These are phyloP conservation scores for Daldinia decipiens DNA, from an alignment of 495 filamentous ascomycete species.

Conservation along the genomic window DNA sequence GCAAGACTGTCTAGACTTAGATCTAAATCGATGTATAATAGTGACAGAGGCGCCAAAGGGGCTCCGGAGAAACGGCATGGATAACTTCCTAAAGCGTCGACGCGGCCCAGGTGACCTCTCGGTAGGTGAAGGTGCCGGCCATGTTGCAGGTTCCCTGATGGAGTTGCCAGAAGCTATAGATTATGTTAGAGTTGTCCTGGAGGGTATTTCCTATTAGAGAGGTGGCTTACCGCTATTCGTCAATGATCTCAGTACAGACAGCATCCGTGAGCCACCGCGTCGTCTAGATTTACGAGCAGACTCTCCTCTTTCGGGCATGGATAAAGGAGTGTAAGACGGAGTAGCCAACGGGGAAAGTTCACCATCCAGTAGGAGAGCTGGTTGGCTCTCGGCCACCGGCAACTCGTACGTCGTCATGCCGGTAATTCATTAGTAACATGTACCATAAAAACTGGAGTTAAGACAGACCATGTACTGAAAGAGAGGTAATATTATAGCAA, in stretches of 20 bases:
- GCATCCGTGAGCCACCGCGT: conserved; percentile 55
- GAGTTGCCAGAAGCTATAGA: conserved; percentile 35
- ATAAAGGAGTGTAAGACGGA: conserved; percentile 42
- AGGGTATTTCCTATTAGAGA: background rate
- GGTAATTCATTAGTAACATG: conserved; percentile 31
- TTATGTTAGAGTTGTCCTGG: conserved; percentile 10
- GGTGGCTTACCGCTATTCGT: conserved; percentile 55
- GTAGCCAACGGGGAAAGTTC: conserved; percentile 39
- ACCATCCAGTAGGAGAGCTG: conserved; percentile 34
- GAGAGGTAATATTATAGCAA: conserved; percentile 21
- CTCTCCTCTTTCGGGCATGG: conserved; percentile 43
- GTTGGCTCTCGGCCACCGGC: conserved; percentile 27
- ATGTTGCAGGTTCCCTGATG: conserved; percentile 44
- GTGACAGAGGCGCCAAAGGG: conserved; percentile 55
- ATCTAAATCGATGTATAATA: conserved; percentile 55
- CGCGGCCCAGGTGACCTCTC: conserved; percentile 34
- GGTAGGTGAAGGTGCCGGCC: conserved; percentile 39
- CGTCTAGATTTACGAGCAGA: conserved; percentile 52
- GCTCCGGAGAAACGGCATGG: conserved; percentile 54
- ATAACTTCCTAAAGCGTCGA: conserved; percentile 54
- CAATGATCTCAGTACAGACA: conserved; percentile 58
- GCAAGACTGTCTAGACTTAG: conserved; percentile 50
- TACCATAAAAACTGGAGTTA: conserved; percentile 14
- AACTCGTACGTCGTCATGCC: conserved; percentile 28
- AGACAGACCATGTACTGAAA: conserved; percentile 21